Evolutionary conservation across 179 eudicot genomes (phyloP), one percentile per base, ranked within the genome.

Genomic region (Carnegiea gigantea): DNA sequence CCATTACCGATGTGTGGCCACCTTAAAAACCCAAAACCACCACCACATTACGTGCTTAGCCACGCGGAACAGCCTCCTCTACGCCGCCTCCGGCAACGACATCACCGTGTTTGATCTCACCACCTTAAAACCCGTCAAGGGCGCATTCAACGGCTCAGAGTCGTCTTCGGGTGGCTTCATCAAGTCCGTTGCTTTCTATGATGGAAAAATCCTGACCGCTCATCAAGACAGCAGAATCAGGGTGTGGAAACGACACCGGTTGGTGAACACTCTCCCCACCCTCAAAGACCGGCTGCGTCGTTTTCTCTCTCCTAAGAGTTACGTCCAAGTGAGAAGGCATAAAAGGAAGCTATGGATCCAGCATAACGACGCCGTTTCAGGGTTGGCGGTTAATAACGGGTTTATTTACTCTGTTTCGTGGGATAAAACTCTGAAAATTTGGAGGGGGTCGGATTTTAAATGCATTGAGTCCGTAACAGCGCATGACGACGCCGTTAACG

Each of bases 341-440:
- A 86, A 84, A 44, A n/a, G 38, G 60, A 80, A 70, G 33, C 78
- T 86, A 9, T 86, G 88, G 88, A 84, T 86, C 2, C 33, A 79
- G 24, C 88, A 86, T 48, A 60, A 84, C 83, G 88, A 86, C 81
- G 88, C 85, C 81, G 88, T 86, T 76, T 86, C 88, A 0, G 88
- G 80, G 49, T 30, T 86, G 17, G 76, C 85, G 23, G 76, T 53
- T 13, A 62, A 60, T 44, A n/a, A 75, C 48, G 85, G 80, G 8
- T 15, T 86, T 1, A 77, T 84, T 4, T 86, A 86, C 81, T 81
- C 88, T 36, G 86, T 86, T 43, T 86, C 88, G 5, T 86, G 88
- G 88, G 88, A 86, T 59, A 79, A 82, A 70, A 84, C 83, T 12
- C 77, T 86, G 48, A 86, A 86, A 24, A 53, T 84, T n/a, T 86